A percentile compares a stretch with the other conserved stretches of the same genome.
Conservation (phyloP, 192 early-diverging fungal genomes). For the Podila minutissima region DNA sequence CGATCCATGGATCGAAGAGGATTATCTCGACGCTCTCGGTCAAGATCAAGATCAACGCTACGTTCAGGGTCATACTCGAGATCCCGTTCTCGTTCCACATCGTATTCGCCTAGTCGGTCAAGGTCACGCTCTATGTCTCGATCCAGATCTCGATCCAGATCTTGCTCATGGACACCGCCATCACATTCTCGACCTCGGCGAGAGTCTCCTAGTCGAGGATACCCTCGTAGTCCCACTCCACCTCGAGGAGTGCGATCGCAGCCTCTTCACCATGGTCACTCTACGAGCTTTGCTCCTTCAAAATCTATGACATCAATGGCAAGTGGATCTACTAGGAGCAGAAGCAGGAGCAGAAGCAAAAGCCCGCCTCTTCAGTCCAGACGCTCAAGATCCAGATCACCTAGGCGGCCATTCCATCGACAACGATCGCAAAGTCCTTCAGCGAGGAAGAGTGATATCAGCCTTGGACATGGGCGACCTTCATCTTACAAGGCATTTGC, state of each 20-base stretch:
- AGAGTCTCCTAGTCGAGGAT: neutral
- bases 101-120: slow-evolving; percentile 7
- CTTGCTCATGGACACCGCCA: slow-evolving; percentile 13
- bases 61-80: slow-evolving; percentile 1
- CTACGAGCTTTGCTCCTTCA: too few species aligned
- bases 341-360: slow-evolving; percentile 3
- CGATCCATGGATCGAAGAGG: slow-evolving; percentile 14
- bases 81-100: slow-evolving; percentile 19
- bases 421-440: slow-evolving; percentile 10
- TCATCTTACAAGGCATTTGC: slow-evolving; percentile 32
- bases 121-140: neutral
- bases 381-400: slow-evolving; percentile 18
- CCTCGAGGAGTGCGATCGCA: too few species aligned
- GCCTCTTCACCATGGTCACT: too few species aligned
- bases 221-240: neutral
- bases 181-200: neutral
- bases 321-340: neutral
- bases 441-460: slow-evolving; percentile 3
- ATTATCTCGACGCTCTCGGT: neutral
- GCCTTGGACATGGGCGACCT: slow-evolving; percentile 4
- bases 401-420: neutral
- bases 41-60: slow-evolving; percentile 7
- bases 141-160: slow-evolving; percentile 4
- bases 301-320: neutral
- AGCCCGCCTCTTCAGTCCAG: neutral